Conservation (phyloP, 106 monocot species). For the Gastrodia elata region DNA sequence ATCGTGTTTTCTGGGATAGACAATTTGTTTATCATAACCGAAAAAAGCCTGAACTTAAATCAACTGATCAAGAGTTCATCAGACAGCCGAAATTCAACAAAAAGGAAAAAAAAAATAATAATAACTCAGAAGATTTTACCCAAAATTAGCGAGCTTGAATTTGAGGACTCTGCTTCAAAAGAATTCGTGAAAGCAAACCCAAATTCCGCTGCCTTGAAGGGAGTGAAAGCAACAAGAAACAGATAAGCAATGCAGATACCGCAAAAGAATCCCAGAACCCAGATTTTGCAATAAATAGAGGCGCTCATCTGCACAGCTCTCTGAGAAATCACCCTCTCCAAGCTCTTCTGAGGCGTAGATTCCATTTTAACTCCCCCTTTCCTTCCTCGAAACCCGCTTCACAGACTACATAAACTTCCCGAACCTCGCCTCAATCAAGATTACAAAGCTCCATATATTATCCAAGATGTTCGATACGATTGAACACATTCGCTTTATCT, state of each 20-base stretch:
- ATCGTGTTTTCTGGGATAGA: too few species aligned
- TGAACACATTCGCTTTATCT: background rate
- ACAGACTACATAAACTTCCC: background rate
- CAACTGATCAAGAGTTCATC: background rate
- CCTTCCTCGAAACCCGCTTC: background rate
- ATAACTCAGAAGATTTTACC: conserved; percentile 12
- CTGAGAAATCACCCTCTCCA: conserved; percentile 64
- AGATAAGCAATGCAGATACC: conserved; percentile 61
- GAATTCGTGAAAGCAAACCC: conserved; percentile 19
- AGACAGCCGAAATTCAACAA: background rate
- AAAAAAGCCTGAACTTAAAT: too few species aligned
- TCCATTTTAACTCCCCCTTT: conserved; percentile 19
- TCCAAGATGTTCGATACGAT: background rate
- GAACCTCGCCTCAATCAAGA: background rate
- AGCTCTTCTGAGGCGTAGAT: conserved; percentile 34
- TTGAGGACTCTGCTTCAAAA: conserved; percentile 5
- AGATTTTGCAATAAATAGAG: conserved; percentile 49
- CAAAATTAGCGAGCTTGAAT: conserved; percentile 20
- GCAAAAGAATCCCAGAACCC: conserved; percentile 63
- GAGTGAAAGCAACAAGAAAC: conserved; percentile 37
- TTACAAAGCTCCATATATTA: background rate
- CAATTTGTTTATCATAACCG: too few species aligned
- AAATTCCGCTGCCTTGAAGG: conserved; percentile 17
- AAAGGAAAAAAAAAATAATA: background rate
- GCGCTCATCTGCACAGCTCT: conserved; percentile 61